Base-by-base conservation (phyloP, 495 filamentous ascomycete genomes). In the Aspergillus saccharolyticus region DNA sequence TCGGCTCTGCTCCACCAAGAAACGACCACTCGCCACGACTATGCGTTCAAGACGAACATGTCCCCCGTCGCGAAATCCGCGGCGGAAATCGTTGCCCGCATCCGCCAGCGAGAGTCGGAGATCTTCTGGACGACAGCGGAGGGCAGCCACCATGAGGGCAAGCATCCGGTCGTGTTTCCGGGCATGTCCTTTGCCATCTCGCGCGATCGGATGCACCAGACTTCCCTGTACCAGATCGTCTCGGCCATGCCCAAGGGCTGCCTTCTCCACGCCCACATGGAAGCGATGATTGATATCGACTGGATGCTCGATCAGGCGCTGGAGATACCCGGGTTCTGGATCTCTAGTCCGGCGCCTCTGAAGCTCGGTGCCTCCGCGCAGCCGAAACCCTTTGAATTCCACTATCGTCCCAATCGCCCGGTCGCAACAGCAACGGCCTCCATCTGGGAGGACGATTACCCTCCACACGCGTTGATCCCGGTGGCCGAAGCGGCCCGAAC, bases 251-350 rank as follows among this genome's bases (percentile, higher is more conserved):
- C 57, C 4, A 60, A 60, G 53, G 57, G 57, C 15, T 60, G 53
- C 52, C 57, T 60, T 16, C 24, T 60, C 42, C 57, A 60, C 21
- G 57, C 57, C 7, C 57, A 60, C 25, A 60, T 60, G 57, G 57
- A 60, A 52, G 57, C 57, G 21, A 60, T 60, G 57, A 55, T 60
- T 21, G 57, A 60, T 28, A 55, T 55, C 48, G 52, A 60, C 57
- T 60, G 57, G 57, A 24, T 60, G 20, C 44, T 60, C 20, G 52
- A 60, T 14, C 57, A 55, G 53, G 57, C 57, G 16, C 22, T 60
- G 42, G 42, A 52, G 48, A 8, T 60, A 1, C 57, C 57, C 17
- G 57, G 57, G 18, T 60, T 42, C 14, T 60, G 25, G 21, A 52
- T 60, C 2, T n/a, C 57, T 3, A 55, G 53, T 47, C 53, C 57